Evolutionary conservation across 805 yeast species (phyloP).

Genomic region (Candida ascalaphidarum): DNA sequence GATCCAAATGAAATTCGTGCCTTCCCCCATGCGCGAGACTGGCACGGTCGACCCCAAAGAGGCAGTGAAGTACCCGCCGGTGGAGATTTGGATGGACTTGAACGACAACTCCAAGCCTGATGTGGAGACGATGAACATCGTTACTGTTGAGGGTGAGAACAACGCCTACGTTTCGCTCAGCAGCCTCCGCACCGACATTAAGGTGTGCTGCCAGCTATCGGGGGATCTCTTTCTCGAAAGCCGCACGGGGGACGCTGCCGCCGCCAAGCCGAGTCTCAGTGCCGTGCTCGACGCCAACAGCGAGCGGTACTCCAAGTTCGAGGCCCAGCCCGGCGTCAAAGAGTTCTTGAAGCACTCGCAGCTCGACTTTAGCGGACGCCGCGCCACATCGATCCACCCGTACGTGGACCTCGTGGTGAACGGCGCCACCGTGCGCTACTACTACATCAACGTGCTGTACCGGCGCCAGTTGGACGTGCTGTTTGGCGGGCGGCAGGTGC

Average conservation of each 20-base stretch:
- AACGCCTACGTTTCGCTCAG: constrained; percentile 37
- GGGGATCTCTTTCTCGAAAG: constrained; percentile 20
- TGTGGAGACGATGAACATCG: constrained; percentile 29
- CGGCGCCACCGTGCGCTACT: constrained; percentile 33
- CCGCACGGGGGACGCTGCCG: constrained; percentile 1
- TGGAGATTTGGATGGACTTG: constrained; percentile 48
- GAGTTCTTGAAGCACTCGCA: constrained; percentile 27
- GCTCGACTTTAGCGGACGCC: constrained; percentile 33
- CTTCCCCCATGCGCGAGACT: constrained; percentile 27
- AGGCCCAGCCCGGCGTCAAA: constrained; percentile 33
- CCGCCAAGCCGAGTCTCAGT: constrained; percentile 1
- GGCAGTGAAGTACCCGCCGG: constrained; percentile 37
- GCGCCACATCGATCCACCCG: constrained; percentile 28
- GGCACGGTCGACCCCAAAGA: constrained; percentile 5
- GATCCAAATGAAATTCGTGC: constrained; percentile 38
- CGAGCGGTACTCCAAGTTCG: constrained; percentile 18
- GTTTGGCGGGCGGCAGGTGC: constrained; percentile 19
- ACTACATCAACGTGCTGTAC: constrained; percentile 34
- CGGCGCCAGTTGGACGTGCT: constrained; percentile 37
- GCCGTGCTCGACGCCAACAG: constrained; percentile 12
- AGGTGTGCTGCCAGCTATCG: constrained; percentile 30
- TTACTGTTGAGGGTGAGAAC: constrained; percentile 39
- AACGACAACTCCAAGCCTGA: constrained; percentile 27
- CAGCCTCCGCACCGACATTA: constrained; percentile 30
- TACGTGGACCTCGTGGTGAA: constrained; percentile 27